Evolutionary conservation across 306 rosid species (phyloP), one percentile per base, ranked within the genome.

Genomic region (Cicer yamashitae): DNA sequence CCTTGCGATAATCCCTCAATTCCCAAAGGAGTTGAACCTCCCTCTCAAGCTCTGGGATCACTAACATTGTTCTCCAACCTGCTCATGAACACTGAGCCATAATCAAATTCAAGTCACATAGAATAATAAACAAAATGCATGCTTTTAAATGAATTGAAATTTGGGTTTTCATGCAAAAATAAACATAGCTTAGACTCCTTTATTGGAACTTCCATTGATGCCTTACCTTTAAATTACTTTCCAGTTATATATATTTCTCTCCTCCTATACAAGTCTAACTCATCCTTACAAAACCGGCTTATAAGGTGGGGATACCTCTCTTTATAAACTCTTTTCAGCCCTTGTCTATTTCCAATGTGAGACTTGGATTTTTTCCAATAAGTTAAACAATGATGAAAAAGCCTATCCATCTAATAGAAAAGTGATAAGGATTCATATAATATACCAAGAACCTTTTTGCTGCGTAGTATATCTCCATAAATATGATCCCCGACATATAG

Each of bases 41-140:
- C 86, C 85, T 86, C 88, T 92, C 92, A 25, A 96, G 96, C 86
- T 96, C 99, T 46, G 99, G 99, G 70, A 96, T 84, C 47, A 96
- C 99, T 69, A 96, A 94, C 98, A 96, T 96, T 84, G 99, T 96
- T 79, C 99, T 89, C 99, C 99, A 96, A 52, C 98, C 99, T 96
- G 85, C 81, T 52, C 89, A 70, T 40, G 13, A 74, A 39, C 40
- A 67, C 61, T 46, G 9, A 20, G 47, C 47, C 71, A 75, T 15
- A 68, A 57, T 71, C 75, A 75, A 48, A 65, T 48, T 39, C n/a
- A 73, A 20, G 43, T 39, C 15, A 46, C 22, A 20, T 46, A 64
- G 45, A 63, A 57, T 45, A 70, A 57, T 57, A 47, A 14, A 50
- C 45, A 76, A 50, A 59, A 76, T 14, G 38, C 13, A 47, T 13